Percentiles rank a stretch among this genome's conserved stretches.
Conservation (phyloP, 164 flowering plant species). For the Vitis labrusca region DNA sequence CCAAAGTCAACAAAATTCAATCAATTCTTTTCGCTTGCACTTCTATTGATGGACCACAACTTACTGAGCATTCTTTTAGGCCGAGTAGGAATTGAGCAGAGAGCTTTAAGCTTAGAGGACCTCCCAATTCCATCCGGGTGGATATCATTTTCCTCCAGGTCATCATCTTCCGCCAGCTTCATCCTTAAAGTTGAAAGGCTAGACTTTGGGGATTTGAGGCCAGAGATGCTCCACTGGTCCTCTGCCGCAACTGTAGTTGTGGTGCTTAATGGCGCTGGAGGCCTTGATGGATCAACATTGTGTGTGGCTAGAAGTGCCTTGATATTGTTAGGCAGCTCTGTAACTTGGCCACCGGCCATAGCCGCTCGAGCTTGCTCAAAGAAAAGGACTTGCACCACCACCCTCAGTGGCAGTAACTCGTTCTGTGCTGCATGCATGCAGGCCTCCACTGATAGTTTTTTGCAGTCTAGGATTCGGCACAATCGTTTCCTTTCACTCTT, state of each 20-base stretch:
- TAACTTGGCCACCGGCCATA: constrained; percentile 56
- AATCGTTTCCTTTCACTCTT: constrained; percentile 86
- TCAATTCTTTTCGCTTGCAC: constrained; percentile 61
- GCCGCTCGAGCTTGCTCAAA: constrained; percentile 85
- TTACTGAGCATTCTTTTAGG: constrained; percentile 85
- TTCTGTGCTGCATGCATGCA: constrained; percentile 97
- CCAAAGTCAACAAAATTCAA: constrained; percentile 21
- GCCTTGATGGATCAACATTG: constrained; percentile 41
- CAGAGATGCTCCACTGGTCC: constrained; percentile 77
- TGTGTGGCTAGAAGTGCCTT: constrained; percentile 70
- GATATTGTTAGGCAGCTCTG: constrained; percentile 68
- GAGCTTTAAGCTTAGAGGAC: constrained; percentile 49
- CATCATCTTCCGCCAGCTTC: constrained; percentile 81
- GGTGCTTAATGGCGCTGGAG: constrained; percentile 32
- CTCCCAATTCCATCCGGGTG: constrained; percentile 35
- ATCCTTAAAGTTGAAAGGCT: constrained; percentile 63
- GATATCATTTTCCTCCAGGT: constrained; percentile 39
- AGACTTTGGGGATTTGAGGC: constrained; percentile 67
- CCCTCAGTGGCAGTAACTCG: constrained; percentile 85
- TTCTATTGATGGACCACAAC: constrained; percentile 73
- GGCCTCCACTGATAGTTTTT: constrained; percentile 82
- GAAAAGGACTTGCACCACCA: constrained; percentile 96
- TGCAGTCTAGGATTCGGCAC: constrained; percentile 90
- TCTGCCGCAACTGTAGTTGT: constrained; percentile 40
- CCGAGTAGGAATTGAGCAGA: constrained; percentile 56